Evolutionary conservation across 805 yeast genomes (phyloP).

Genomic region (Gaillardinia entomophila): DNA sequence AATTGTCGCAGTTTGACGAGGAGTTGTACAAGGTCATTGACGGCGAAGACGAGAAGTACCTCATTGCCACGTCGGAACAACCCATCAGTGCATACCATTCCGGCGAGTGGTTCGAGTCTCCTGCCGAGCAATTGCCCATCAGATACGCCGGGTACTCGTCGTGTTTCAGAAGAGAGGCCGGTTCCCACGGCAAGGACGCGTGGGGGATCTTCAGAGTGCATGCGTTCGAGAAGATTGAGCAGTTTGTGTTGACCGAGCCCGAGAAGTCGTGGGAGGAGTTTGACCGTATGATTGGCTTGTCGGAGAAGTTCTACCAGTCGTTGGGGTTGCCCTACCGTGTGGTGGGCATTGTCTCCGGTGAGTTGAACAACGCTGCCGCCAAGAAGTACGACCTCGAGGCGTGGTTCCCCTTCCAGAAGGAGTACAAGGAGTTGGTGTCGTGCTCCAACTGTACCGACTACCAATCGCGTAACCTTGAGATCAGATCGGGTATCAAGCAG

Average conservation of each 20-base stretch:
- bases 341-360: slow-evolving; percentile 97
- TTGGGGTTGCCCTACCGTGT: slow-evolving; percentile 93
- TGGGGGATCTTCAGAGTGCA: slow-evolving; percentile 99
- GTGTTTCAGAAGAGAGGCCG: slow-evolving; percentile 99
- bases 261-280: slow-evolving; percentile 98
- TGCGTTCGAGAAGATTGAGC: slow-evolving; percentile 97
- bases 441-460: slow-evolving; percentile 99
- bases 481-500: slow-evolving; percentile 97
- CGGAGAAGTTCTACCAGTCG: slow-evolving; percentile 91
- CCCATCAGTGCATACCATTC: slow-evolving; percentile 98
- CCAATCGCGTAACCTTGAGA: slow-evolving; percentile 97
- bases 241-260: slow-evolving; percentile 92
- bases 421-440: slow-evolving; percentile 95
- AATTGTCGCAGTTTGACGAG: slow-evolving; percentile 95
- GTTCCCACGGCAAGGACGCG: slow-evolving; percentile 98
- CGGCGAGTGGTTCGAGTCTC: slow-evolving; percentile 97
- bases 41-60: slow-evolving; percentile 95
- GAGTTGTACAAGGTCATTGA: slow-evolving; percentile 95
- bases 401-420: slow-evolving; percentile 99
- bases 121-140: slow-evolving; percentile 92
- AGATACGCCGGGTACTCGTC: slow-evolving; percentile 98
- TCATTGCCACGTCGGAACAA: slow-evolving; percentile 98
- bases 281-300: slow-evolving; percentile 84
- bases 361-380: slow-evolving; percentile 97
- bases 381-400: slow-evolving; percentile 98